phyloP scores from a whole-genome alignment of 164 flowering plant species.

The Taxillus chinensis region DNA sequence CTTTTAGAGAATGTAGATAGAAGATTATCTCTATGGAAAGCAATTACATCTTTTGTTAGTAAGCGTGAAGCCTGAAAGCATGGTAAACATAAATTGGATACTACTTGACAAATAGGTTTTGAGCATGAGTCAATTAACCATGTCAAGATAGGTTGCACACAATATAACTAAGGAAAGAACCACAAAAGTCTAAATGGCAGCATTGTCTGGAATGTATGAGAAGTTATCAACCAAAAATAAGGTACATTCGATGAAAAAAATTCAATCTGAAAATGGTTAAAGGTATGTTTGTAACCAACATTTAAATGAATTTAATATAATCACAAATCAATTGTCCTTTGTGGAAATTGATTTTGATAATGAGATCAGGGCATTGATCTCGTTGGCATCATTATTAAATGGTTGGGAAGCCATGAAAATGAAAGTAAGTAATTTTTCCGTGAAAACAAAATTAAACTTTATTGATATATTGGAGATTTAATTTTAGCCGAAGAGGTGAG shows the following conservation, averaged over 20 bases:
- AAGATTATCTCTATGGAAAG: neutral
- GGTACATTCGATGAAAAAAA: neutral
- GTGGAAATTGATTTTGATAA: constrained; percentile 3
- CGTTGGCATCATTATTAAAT: constrained; percentile 1
- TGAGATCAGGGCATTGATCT: constrained; percentile 4
- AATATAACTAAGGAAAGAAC: constrained; percentile 7
- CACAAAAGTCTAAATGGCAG: neutral
- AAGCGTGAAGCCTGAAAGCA: neutral
- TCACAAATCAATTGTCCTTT: neutral
- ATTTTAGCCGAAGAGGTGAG: too few relatives aligned
- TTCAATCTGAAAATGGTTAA: neutral
- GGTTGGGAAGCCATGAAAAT: constrained; percentile 6
- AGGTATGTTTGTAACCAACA: neutral
- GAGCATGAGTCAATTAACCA: neutral
- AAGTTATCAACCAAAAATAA: constrained; percentile 5
- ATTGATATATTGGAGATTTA: constrained; percentile 6
- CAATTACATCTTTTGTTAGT: neutral
- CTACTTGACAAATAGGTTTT: constrained; percentile 4
- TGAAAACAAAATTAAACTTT: neutral
- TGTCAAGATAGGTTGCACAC: neutral
- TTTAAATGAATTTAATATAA: constrained; percentile 3
- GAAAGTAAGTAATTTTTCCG: constrained; percentile 2
- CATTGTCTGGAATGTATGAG: constrained; percentile 8
- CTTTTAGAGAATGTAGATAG: neutral
- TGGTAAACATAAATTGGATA: neutral